phyloP scores from a whole-genome alignment of 176 grass and related monocot species.

The Hsuehochloa calcarea region DNA sequence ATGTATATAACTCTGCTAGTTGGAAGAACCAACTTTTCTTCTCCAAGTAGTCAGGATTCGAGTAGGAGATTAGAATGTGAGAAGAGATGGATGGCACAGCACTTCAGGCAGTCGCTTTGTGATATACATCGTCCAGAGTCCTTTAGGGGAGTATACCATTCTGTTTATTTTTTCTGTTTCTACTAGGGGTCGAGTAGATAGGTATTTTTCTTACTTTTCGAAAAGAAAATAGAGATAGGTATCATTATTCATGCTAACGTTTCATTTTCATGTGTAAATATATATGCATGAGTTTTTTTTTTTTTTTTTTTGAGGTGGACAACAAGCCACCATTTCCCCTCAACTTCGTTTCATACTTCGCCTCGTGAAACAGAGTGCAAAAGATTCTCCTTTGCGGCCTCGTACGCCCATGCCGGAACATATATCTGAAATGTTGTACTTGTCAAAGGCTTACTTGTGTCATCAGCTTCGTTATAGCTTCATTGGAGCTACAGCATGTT shows the following conservation, averaged over 20 bases:
- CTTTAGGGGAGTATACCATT: slow-evolving; percentile 25
- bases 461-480: too few relatives aligned
- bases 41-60: slow-evolving; percentile 6
- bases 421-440: too few relatives aligned
- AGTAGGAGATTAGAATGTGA: slow-evolving; percentile 2
- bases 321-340: background rate
- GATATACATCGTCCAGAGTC: slow-evolving; percentile 22
- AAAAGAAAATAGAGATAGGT: slow-evolving; percentile 37
- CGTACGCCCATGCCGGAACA: too few relatives aligned
- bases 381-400: too few relatives aligned
- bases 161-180: slow-evolving; percentile 42
- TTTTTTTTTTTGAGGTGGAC: background rate
- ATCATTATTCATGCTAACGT: slow-evolving; percentile 25
- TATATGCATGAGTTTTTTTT: slow-evolving; percentile 1
- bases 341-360: too few relatives aligned
- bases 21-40: slow-evolving; percentile 34
- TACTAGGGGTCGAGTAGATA: slow-evolving; percentile 24
- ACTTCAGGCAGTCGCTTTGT: background rate
- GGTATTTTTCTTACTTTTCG: background rate
- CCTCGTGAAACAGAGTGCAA: too few relatives aligned
- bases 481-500: too few relatives aligned
- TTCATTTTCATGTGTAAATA: slow-evolving; percentile 38
- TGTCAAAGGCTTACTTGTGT: too few relatives aligned
- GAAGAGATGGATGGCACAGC: slow-evolving; percentile 12
- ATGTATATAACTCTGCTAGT: slow-evolving; percentile 5